A percentile compares a stretch with the other conserved stretches of the same genome.
Evolutionary conservation across 176 grass and related monocot genomes (phyloP).

Genomic region (Canna indica): DNA sequence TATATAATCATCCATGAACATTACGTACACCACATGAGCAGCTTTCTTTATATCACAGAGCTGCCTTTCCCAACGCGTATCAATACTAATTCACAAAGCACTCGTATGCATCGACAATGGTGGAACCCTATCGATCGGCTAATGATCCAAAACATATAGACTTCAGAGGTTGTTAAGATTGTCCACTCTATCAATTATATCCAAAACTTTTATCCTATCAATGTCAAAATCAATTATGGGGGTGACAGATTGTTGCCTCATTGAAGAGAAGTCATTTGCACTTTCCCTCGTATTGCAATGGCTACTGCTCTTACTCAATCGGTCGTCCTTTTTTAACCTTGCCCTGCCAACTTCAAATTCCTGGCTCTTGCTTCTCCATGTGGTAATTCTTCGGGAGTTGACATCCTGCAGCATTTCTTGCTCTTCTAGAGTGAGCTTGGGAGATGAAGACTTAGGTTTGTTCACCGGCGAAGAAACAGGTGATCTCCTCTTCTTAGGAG

Average conservation of each 20-base stretch:
- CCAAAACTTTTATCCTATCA: constrained; percentile 45
- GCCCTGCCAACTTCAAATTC: constrained; percentile 16
- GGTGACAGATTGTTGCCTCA: not conserved
- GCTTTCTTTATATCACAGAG: not conserved
- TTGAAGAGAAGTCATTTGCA: not conserved
- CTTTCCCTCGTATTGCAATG: not conserved
- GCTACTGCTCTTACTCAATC: constrained; percentile 46
- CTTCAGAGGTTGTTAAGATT: not conserved
- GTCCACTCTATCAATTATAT: constrained; percentile 27
- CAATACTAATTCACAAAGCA: not conserved
- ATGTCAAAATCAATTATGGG: constrained; percentile 26
- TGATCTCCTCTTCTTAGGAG: constrained; percentile 7
- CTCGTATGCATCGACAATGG: not conserved
- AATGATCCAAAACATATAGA: not conserved
- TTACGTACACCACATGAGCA: not conserved
- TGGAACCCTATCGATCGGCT: not conserved
- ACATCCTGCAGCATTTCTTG: constrained; percentile 38
- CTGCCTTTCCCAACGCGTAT: not conserved
- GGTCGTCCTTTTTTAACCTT: constrained; percentile 32
- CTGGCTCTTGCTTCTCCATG: constrained; percentile 46
- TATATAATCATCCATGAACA: not conserved
- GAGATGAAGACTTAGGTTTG: not conserved
- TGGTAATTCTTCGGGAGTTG: constrained; percentile 12
- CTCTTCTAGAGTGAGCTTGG: constrained; percentile 33
- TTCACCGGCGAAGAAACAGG: not conserved